Conservation (phyloP, 1,284 basidiomycete species). For the Jaminaea rosea region DNA sequence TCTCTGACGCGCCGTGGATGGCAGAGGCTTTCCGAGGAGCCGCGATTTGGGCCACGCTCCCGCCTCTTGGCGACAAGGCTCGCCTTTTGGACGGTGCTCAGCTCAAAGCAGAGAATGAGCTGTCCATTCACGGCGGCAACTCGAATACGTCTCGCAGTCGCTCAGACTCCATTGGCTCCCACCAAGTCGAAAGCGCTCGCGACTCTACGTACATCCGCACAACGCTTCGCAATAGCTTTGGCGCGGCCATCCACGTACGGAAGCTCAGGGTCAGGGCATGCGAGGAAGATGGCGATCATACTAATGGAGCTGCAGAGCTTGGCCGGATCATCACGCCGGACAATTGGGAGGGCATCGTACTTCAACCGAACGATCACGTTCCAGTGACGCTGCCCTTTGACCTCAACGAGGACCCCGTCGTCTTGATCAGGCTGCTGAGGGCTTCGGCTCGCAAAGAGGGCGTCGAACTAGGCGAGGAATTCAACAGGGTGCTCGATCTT, state of each 20-base stretch:
- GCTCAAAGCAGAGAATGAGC: conserved; percentile 2
- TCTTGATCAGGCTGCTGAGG: conserved; percentile 24
- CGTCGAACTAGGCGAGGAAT: conserved; percentile 24
- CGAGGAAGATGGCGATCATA: conserved; percentile 2
- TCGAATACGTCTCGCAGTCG: too few relatives aligned
- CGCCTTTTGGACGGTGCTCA: conserved; percentile 28
- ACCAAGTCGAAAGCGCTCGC: too few relatives aligned
- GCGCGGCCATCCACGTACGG: conserved; percentile 16
- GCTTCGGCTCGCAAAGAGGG: conserved; percentile 17
- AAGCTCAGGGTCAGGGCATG: conserved; percentile 12
- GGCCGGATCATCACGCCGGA: conserved; percentile 19
- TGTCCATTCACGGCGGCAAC: neutral
- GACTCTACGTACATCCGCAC: conserved; percentile 7
- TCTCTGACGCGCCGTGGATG: conserved; percentile 22
- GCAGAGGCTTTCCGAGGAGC: conserved; percentile 14
- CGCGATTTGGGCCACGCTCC: conserved; percentile 16
- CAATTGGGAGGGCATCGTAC: conserved; percentile 18
- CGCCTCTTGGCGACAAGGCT: conserved; percentile 20
- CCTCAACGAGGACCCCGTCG: conserved; percentile 21
- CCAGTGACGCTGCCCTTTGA: conserved; percentile 23
- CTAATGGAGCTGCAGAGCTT: conserved; percentile 6
- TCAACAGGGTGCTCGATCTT: conserved; percentile 21
- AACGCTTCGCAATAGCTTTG: conserved; percentile 28
- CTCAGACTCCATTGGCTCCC: too few relatives aligned
- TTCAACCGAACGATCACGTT: conserved; percentile 12